Evolutionary conservation across 2,329 filamentous ascomycete species (phyloP).

Genomic region (Claviceps sp.): DNA sequence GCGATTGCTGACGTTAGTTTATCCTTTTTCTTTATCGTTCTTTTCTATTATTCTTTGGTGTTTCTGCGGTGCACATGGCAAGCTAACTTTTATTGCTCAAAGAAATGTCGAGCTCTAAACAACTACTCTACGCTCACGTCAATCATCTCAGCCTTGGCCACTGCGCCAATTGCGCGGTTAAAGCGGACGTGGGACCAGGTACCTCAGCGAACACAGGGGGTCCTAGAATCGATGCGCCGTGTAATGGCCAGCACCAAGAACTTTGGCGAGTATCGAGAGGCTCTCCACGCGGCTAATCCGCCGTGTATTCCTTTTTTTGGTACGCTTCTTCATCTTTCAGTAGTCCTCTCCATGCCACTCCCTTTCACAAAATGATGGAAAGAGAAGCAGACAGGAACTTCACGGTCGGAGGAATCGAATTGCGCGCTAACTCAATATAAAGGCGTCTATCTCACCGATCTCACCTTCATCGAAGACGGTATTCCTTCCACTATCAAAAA

Average conservation of each 20-base stretch:
- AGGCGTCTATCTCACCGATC: slow-evolving; percentile 88
- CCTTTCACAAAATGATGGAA: too few relatives aligned
- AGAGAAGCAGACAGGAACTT: too few relatives aligned
- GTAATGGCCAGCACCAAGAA: slow-evolving; percentile 98
- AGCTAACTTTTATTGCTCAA: slow-evolving; percentile 4
- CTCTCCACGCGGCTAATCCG: slow-evolving; percentile 81
- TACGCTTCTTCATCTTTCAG: slow-evolving; percentile 25
- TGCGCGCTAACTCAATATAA: not conserved
- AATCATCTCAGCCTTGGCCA: slow-evolving; percentile 90
- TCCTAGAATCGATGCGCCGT: slow-evolving; percentile 80
- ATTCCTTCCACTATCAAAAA: slow-evolving; percentile 95
- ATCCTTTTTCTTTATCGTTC: not conserved
- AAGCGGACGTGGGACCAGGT: slow-evolving; percentile 92
- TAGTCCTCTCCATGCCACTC: too few relatives aligned
- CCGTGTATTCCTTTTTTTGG: slow-evolving; percentile 98
- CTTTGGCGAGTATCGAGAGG: slow-evolving; percentile 91
- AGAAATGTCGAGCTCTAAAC: slow-evolving; percentile 90
- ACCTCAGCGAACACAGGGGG: slow-evolving; percentile 65
- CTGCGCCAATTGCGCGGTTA: slow-evolving; percentile 85
- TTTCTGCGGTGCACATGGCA: slow-evolving; percentile 1
- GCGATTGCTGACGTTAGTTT: slow-evolving; percentile 78
- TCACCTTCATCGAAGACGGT: slow-evolving; percentile 97
- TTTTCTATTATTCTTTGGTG: not conserved
- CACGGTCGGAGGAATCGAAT: not conserved
- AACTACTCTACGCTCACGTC: slow-evolving; percentile 97